These are phyloP conservation scores for Auriscalpium vulgare DNA, from an alignment of 768 basidiomycete genomes.

Conservation along the genomic window DNA sequence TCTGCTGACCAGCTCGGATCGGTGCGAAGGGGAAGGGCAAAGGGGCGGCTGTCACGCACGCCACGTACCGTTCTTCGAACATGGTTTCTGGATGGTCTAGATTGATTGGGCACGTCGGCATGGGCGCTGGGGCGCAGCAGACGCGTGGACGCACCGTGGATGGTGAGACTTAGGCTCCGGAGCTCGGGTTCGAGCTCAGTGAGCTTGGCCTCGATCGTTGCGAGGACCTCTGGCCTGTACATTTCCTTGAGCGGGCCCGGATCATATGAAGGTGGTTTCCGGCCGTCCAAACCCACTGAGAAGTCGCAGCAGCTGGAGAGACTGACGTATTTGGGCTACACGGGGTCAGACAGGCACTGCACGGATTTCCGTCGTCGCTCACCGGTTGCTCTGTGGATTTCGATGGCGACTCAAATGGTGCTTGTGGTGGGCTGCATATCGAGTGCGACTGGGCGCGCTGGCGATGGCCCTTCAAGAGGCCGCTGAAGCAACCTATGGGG, in stretches of 20 bases:
- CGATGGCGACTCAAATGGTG: no score
- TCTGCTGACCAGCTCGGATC: slow-evolving; percentile 18
- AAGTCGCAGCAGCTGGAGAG: slow-evolving; percentile 15
- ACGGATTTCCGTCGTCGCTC: background rate
- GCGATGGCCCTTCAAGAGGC: slow-evolving; percentile 1
- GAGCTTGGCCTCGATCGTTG: slow-evolving; percentile 46
- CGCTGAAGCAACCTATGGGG: background rate
- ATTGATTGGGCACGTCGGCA: background rate
- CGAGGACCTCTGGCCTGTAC: slow-evolving; percentile 31
- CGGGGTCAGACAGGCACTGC: background rate
- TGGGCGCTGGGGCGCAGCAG: background rate
- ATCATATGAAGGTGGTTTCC: slow-evolving; percentile 17
- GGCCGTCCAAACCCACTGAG: background rate
- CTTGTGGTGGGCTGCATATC: background rate
- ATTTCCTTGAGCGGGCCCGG: slow-evolving; percentile 1
- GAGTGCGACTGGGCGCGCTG: background rate
- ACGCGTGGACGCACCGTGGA: slow-evolving; percentile 44
- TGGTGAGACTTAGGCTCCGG: slow-evolving; percentile 57
- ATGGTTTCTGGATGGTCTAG: slow-evolving; percentile 58
- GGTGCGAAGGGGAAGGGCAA: slow-evolving; percentile 4
- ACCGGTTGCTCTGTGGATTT: background rate
- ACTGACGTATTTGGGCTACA: slow-evolving; percentile 10
- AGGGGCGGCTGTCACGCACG: background rate
- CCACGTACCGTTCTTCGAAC: slow-evolving; percentile 54
- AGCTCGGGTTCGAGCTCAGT: slow-evolving; percentile 45